Evolutionary conservation across 441 rosid genomes (phyloP).

Genomic region (Francoa sonchifolia): DNA sequence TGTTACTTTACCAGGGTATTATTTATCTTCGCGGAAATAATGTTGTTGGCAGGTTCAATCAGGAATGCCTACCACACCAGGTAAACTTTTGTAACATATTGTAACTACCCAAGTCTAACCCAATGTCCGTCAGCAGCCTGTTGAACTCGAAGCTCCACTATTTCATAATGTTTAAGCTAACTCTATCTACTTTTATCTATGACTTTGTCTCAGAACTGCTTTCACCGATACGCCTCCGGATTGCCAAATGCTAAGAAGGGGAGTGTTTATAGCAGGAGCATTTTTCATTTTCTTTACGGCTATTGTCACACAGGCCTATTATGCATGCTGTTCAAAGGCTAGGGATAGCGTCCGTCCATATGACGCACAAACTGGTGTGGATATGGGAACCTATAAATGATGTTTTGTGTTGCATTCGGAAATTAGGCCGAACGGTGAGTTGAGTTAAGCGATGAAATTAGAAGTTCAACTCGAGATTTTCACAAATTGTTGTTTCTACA

Average conservation of each 20-base stretch:
- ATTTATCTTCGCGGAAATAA: constrained; percentile 65
- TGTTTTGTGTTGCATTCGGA: too few relatives aligned
- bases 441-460: too few relatives aligned
- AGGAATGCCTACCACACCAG: constrained; percentile 72
- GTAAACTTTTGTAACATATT: too few relatives aligned
- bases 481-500: too few relatives aligned
- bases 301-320: constrained; percentile 7
- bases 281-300: constrained; percentile 9
- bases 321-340: constrained; percentile 9
- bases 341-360: constrained; percentile 19
- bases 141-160: too few relatives aligned
- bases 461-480: too few relatives aligned
- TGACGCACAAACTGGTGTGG: constrained; percentile 30
- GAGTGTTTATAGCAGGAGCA: constrained; percentile 11
- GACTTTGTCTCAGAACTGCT: not conserved
- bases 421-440: too few relatives aligned
- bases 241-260: constrained; percentile 10
- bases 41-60: constrained; percentile 74
- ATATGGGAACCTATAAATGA: constrained; percentile 41
- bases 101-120: too few relatives aligned
- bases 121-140: too few relatives aligned
- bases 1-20: too few relatives aligned
- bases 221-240: not conserved
- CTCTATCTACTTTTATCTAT: too few relatives aligned
- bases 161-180: too few relatives aligned